Percentiles rank a stretch among this genome's conserved stretches.
Conservation (phyloP, 805 yeast species). For the Hanseniaspora guilliermondii region DNA sequence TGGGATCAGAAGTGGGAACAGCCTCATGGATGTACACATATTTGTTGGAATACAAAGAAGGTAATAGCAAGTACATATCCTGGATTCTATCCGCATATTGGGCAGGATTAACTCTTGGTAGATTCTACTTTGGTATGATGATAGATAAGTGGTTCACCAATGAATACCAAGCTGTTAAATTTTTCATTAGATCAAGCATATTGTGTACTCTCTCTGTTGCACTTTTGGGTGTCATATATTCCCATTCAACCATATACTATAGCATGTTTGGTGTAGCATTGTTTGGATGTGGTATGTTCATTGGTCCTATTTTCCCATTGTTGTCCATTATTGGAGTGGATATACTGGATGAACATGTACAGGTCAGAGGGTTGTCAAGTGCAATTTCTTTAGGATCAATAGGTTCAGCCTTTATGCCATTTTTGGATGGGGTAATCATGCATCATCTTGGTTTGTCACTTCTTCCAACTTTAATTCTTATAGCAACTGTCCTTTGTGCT, state of each 20-base stretch:
- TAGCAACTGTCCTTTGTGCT: background rate
- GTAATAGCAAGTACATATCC: constrained; percentile 38
- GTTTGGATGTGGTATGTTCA: constrained; percentile 43
- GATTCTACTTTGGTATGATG: constrained; percentile 45
- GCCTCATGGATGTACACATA: constrained; percentile 65
- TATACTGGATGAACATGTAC: constrained; percentile 46
- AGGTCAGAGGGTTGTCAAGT: constrained; percentile 58
- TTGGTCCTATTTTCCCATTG: constrained; percentile 67
- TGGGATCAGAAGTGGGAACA: constrained; percentile 57
- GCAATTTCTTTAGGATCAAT: constrained; percentile 54
- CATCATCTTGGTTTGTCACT: background rate
- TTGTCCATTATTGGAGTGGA: constrained; percentile 53
- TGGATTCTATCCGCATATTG: constrained; percentile 62
- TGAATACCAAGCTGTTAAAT: constrained; percentile 32
- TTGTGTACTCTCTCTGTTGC: constrained; percentile 27
- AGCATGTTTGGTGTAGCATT: constrained; percentile 20
- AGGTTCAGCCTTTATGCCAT: constrained; percentile 13
- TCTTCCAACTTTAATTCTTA: background rate
- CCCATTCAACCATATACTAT: constrained; percentile 19
- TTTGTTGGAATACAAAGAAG: constrained; percentile 42
- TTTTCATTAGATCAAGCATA: constrained; percentile 27
- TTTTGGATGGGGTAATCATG: constrained; percentile 5
- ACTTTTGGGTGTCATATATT: constrained; percentile 18
- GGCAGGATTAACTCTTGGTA: constrained; percentile 57
- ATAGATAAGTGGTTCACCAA: constrained; percentile 36